Base-by-base conservation (phyloP, 2,329 filamentous ascomycete genomes). In the Zelopaecilomyces penicillatus region DNA sequence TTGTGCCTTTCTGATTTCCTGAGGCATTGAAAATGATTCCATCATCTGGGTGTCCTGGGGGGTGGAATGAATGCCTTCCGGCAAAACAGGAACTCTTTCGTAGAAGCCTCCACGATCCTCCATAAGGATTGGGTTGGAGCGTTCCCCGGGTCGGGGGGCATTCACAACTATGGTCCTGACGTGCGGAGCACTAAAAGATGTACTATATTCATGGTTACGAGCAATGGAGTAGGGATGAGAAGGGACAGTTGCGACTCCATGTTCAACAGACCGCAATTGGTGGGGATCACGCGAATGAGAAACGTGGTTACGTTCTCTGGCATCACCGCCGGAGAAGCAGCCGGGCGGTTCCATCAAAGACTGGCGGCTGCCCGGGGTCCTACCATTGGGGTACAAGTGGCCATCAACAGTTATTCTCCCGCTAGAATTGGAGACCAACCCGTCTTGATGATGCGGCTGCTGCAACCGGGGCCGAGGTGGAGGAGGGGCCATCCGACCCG, bases 21-120 rank as follows among this genome's bases (percentile, higher is more conserved):
- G 37, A 27, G 37, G 7, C 26, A 19, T 19, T 19, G 19, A 19
- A 19, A 19, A 19, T 19, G 19, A 19, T 31, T 53, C 52, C 29
- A 54, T 38, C 10, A 43, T 35, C 31, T 46, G 50, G 10, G 47
- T 37, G 40, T 47, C 45, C 39, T 41, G 49, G 19, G 46, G 42
- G 33, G 43, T 41, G 26, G 41, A 36, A 27, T 42, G 38, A 26
- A 32, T 28, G 19, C 38, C 26, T 28, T 46, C 46, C 31, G 39
- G 37, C 10, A 28, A 37, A n/a, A 32, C 32, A 45, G 52, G 48
- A 32, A 66, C 54, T 45, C 60, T 62, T 49, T 64, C 65, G 48
- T 55, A 63, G 43, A 66, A 65, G 11, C 63, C 62, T 44, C 63
- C 64, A 30, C 63, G 58, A 51, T 67, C 63, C 49, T 67, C 64